A percentile compares a stretch with the other conserved stretches of the same genome.
Evolutionary conservation across 352 stramenopile genomes (phyloP).

Genomic region (Aphanomyces astaci): DNA sequence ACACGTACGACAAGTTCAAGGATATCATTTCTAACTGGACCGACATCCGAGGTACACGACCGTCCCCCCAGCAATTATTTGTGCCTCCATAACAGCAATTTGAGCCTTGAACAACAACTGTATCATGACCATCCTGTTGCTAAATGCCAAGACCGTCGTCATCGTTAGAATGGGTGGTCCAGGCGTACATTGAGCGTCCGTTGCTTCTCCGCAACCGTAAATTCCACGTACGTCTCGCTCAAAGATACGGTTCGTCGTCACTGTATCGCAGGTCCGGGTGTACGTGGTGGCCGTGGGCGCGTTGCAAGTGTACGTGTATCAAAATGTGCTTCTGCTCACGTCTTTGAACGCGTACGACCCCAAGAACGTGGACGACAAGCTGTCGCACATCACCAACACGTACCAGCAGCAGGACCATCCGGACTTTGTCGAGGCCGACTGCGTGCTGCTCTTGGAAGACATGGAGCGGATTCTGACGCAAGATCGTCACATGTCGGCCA

Average conservation of each 20-base stretch:
- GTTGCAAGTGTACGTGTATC: conserved; percentile 63
- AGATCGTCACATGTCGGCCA: conserved; percentile 27
- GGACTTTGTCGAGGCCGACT: conserved; percentile 60
- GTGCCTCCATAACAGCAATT: too few species aligned
- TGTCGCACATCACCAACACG: conserved; percentile 73
- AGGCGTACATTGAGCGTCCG: conserved; percentile 47
- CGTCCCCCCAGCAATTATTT: too few species aligned
- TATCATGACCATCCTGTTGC: too few species aligned
- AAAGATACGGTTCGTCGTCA: too few species aligned
- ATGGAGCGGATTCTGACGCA: conserved; percentile 44
- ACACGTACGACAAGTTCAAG: conserved; percentile 50
- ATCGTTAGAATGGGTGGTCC: conserved; percentile 50
- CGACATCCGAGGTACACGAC: conserved; percentile 48
- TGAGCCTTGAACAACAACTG: too few species aligned
- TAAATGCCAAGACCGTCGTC: too few species aligned
- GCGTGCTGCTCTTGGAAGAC: conserved; percentile 50
- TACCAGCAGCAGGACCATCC: conserved; percentile 63
- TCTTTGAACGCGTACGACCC: conserved; percentile 43
- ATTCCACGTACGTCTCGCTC: conserved; percentile 54
- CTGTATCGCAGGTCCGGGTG: conserved; percentile 42
- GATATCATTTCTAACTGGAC: conserved; percentile 53
- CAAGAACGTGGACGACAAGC: conserved; percentile 43
- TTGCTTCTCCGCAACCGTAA: conserved; percentile 54
- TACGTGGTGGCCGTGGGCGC: conserved; percentile 48
- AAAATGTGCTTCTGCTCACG: conserved; percentile 51